Evolutionary conservation across 495 filamentous ascomycete species (phyloP), one percentile per base, ranked within the genome.

Genomic region (Hyaloscypha finlandica): DNA sequence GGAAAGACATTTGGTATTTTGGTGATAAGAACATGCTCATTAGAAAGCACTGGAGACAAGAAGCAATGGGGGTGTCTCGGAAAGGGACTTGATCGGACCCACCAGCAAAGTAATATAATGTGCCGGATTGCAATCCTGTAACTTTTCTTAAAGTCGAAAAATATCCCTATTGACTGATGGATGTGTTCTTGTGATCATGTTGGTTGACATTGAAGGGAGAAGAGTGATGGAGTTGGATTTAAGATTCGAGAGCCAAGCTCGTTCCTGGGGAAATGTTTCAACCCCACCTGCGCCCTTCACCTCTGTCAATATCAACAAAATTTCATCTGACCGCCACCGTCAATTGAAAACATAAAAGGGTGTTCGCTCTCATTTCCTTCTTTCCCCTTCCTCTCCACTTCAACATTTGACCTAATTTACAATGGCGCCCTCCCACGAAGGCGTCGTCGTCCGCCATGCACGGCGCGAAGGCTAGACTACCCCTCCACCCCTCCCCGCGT

Each of bases 401-500:
- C 20, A 6, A 8, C 20, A 56, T n/a, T 29, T 56, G 12, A 0
- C 29, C 8, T 56, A 61, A 48, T 11, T 14, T 29, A 63, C 61
- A 68, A 70, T 70, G 68, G 31, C 68, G 2, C 45, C 61, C 22
- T 67, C 68, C 30, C 30, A 67, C 58, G 52, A 61, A 57, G 65
- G 65, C 9, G 62, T 59, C 8, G 42, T 59, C 3, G 57, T 72
- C 39, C 70, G 70, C 8, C 58, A 72, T 54, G 70, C 70, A 22
- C 53, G n/a, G 8, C 64, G 68, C 6, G 71, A 73, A 70, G 71
- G 71, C 69, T 14, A 5, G 35, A 16, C 37, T 55, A 19, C 48
- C 48, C 60, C 61, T 22, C 62, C 42, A 29, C n/a, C 16, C 32
- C n/a, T 57, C 33, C 8, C 14, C 37, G 14, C 14, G 61, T 60